Conservation (phyloP, 2,329 filamentous ascomycete species). For the Colletotrichum theobromicola region DNA sequence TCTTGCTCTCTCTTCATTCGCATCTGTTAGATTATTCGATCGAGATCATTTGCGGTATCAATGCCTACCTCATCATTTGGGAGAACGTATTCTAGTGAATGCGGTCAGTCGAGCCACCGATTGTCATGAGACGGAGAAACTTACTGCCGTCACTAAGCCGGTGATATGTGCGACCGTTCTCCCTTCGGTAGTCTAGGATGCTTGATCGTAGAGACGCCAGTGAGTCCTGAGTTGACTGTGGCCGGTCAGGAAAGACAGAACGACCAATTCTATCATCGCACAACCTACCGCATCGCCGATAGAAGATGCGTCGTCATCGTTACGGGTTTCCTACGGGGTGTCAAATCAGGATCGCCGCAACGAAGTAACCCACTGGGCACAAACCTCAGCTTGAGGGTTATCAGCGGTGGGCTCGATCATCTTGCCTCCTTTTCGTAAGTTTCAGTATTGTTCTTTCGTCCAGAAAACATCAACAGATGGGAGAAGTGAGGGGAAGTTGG, state of each 20-base stretch:
- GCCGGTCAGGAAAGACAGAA: background rate
- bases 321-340: background rate
- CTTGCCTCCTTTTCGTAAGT: rapidly evolving
- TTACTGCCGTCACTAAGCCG: conserved; percentile 28
- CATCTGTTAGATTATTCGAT: background rate
- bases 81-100: conserved; percentile 26
- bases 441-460: background rate
- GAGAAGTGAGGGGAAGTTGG: background rate
- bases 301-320: background rate
- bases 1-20: conserved; percentile 28
- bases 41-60: background rate
- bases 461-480: background rate
- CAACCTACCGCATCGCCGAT: background rate
- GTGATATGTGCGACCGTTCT: conserved; percentile 23
- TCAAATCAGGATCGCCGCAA: background rate
- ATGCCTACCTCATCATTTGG: conserved; percentile 28
- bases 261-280: background rate
- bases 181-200: conserved; percentile 1
- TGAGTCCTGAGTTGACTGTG: background rate
- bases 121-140: background rate
- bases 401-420: background rate
- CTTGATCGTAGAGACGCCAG: conserved; percentile 7
- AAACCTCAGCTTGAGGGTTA: background rate
- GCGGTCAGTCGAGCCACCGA: background rate
- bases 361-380: background rate